Evolutionary conservation across 192 early-diverging fungal genomes (phyloP).

Genomic region (Linnemannia hyalina): DNA sequence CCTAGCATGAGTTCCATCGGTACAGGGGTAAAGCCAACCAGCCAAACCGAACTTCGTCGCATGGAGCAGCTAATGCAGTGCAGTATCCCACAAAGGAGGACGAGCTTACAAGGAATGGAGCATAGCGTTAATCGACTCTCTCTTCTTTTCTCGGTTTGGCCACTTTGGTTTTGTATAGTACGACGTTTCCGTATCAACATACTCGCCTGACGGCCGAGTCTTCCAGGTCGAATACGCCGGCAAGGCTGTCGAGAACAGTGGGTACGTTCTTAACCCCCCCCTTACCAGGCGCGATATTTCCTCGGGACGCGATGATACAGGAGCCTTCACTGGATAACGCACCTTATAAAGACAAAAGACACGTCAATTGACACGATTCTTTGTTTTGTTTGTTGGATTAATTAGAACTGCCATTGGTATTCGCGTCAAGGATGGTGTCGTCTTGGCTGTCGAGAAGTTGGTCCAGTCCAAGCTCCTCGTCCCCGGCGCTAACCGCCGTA

Average conservation of each 20-base stretch:
- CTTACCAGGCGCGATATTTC: neutral
- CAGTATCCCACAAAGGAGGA: neutral
- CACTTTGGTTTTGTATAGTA: slow-evolving; percentile 71
- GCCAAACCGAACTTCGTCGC: neutral
- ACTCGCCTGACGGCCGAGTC: slow-evolving; percentile 98
- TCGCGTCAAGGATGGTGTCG: slow-evolving; percentile 94
- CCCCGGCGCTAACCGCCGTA: slow-evolving; percentile 92
- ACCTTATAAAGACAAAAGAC: neutral
- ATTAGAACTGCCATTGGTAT: slow-evolving; percentile 93
- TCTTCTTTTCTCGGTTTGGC: slow-evolving; percentile 29
- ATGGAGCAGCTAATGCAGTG: neutral
- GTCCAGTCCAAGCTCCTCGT: slow-evolving; percentile 95
- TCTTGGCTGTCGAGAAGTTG: slow-evolving; percentile 97
- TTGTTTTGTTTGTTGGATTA: neutral
- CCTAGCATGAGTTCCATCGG: slow-evolving; percentile 88
- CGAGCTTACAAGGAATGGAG: neutral
- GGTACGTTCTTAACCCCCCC: slow-evolving; percentile 63
- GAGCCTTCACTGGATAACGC: neutral
- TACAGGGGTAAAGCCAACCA: slow-evolving; percentile 79
- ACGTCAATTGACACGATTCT: neutral
- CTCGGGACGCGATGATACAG: neutral
- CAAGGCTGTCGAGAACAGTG: slow-evolving; percentile 99
- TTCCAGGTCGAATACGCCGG: slow-evolving; percentile 99
- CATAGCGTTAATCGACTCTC: neutral
- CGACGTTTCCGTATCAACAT: slow-evolving; percentile 97